A percentile compares a stretch with the other conserved stretches of the same genome.
These are phyloP conservation scores for Penicillium digitatum DNA, from an alignment of 2,329 filamentous ascomycete genomes.

Conservation along the genomic window DNA sequence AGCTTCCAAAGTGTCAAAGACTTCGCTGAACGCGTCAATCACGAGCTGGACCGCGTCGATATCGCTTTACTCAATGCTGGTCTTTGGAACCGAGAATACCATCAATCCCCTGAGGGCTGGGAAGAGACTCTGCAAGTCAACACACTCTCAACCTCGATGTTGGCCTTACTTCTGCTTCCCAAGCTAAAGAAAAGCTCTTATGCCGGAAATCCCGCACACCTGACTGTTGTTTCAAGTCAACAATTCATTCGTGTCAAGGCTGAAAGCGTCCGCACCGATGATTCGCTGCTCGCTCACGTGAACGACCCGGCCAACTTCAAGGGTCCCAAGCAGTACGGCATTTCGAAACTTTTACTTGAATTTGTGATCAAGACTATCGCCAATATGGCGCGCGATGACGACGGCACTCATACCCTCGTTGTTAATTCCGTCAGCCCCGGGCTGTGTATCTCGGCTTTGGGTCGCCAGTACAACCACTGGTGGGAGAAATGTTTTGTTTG, in stretches of 20 bases:
- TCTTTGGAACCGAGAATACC: constrained; percentile 39
- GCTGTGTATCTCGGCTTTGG: constrained; percentile 42
- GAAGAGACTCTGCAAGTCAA: constrained; percentile 57
- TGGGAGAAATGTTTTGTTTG: constrained; percentile 34
- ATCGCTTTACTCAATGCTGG: constrained; percentile 47
- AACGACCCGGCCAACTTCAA: constrained; percentile 31
- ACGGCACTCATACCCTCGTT: constrained; percentile 40
- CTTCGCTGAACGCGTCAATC: constrained; percentile 40
- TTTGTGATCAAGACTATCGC: constrained; percentile 42
- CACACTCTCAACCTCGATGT: constrained; percentile 52
- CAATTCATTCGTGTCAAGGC: constrained; percentile 35
- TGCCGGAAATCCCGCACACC: constrained; percentile 33
- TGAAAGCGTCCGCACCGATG: constrained; percentile 30
- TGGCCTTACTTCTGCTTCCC: constrained; percentile 52
- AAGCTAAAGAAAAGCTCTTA: constrained; percentile 41
- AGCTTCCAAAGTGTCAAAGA: constrained; percentile 44
- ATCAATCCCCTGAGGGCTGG: constrained; percentile 43
- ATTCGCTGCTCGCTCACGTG: constrained; percentile 33
- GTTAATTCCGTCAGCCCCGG: constrained; percentile 47
- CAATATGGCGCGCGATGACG: constrained; percentile 25
- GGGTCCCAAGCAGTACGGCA: constrained; percentile 37
- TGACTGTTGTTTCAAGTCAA: constrained; percentile 47
- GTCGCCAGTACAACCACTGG: constrained; percentile 39
- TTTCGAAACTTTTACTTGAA: constrained; percentile 44
- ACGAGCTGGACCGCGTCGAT: constrained; percentile 41